Evolutionary conservation across 176 grass and related monocot genomes (phyloP).

Genomic region (Bothriochloa decipiens): DNA sequence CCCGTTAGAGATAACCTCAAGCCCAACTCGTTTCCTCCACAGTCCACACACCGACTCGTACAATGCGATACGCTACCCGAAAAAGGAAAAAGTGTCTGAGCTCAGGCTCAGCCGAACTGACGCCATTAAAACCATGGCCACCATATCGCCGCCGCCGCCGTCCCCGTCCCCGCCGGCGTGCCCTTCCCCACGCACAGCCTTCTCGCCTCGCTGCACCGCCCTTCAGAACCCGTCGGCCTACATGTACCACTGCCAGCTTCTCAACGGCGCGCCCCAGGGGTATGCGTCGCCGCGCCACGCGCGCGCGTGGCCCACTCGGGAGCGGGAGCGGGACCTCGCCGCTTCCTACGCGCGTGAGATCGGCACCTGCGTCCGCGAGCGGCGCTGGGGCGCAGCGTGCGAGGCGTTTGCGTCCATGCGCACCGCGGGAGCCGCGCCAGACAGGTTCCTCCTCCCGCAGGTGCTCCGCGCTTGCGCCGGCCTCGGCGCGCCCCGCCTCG

Average conservation of each 20-base stretch:
- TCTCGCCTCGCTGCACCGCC: constrained; percentile 30
- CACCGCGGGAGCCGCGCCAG: constrained; percentile 46
- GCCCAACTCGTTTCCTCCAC: background rate
- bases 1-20: too few relatives aligned
- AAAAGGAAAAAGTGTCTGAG: constrained; percentile 1
- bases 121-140: constrained; percentile 55
- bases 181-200: constrained; percentile 7
- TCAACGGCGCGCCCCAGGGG: constrained; percentile 31
- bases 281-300: constrained; percentile 26
- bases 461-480: constrained; percentile 69
- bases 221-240: constrained; percentile 22
- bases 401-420: constrained; percentile 55
- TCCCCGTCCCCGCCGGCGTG: background rate
- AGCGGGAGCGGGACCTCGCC: constrained; percentile 18
- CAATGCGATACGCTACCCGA: background rate
- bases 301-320: background rate
- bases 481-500: constrained; percentile 28
- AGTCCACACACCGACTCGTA: background rate
- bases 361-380: constrained; percentile 48
- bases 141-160: constrained; percentile 27
- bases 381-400: constrained; percentile 52
- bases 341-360: constrained; percentile 51
- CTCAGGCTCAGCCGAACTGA: constrained; percentile 42
- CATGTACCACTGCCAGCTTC: constrained; percentile 9
- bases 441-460: constrained; percentile 72